These are phyloP conservation scores for Biscogniauxia marginata DNA, from an alignment of 2,329 filamentous ascomycete species.

Conservation along the genomic window DNA sequence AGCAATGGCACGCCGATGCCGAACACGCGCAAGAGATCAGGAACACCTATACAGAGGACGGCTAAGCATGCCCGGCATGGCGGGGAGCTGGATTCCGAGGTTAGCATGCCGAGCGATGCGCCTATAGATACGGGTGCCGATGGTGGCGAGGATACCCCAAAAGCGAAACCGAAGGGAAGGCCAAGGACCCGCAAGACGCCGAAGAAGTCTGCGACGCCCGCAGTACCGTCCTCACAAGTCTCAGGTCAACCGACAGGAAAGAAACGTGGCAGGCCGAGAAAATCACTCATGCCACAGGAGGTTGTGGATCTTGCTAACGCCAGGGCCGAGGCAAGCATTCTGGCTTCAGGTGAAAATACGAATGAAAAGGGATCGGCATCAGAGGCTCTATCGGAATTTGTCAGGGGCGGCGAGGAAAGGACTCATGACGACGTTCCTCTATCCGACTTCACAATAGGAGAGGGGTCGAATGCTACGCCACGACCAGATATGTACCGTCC, in stretches of 20 bases:
- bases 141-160: constrained; percentile 30
- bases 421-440: constrained; percentile 1
- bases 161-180: constrained; percentile 37
- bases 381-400: constrained; percentile 1
- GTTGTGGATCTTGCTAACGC: constrained; percentile 16
- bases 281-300: constrained; percentile 26
- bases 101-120: constrained; percentile 24
- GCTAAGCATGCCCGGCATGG: constrained; percentile 35
- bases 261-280: constrained; percentile 33
- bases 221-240: constrained; percentile 28
- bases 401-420: constrained; percentile 4
- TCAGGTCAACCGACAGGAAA: constrained; percentile 26
- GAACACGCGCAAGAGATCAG: constrained; percentile 44
- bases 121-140: constrained; percentile 18
- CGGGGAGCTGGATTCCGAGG: constrained; percentile 29
- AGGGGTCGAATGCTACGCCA: constrained; percentile 9
- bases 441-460: constrained; percentile 9
- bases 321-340: constrained; percentile 8
- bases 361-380: not conserved
- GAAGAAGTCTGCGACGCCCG: constrained; percentile 16
- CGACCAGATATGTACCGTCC: constrained; percentile 8
- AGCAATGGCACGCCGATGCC: constrained; percentile 54
- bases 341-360: constrained; percentile 4
- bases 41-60: constrained; percentile 42
- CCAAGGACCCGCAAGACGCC: constrained; percentile 32